These are phyloP conservation scores for Ceratocystis lukuohia DNA, from an alignment of 2,329 filamentous ascomycete species.

Conservation along the genomic window DNA sequence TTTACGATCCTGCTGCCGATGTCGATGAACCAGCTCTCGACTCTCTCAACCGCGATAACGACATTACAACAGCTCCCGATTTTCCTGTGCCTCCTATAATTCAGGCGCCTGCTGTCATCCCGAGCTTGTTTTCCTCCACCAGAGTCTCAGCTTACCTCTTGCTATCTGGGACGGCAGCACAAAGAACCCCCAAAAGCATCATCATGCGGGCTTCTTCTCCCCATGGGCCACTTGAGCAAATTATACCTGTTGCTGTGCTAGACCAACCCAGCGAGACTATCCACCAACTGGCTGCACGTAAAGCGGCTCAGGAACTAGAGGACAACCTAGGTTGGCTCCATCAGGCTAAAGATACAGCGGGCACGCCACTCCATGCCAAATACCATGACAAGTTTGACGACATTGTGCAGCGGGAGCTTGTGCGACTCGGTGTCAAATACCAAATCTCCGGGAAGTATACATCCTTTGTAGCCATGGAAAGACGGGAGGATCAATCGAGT, in stretches of 20 bases:
- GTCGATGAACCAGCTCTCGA: constrained; percentile 29
- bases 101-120: constrained; percentile 51
- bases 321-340: constrained; percentile 54
- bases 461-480: constrained; percentile 56
- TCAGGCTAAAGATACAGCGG: constrained; percentile 34
- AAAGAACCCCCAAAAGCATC: constrained; percentile 37
- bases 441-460: constrained; percentile 58
- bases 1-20: constrained; percentile 41
- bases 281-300: constrained; percentile 57
- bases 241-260: constrained; percentile 46
- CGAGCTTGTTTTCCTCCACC: constrained; percentile 52
- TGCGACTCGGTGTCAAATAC: constrained; percentile 50
- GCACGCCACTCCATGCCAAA: constrained; percentile 33
- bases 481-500: constrained; percentile 22
- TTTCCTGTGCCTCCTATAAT: constrained; percentile 43
- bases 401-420: constrained; percentile 51
- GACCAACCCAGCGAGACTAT: constrained; percentile 39
- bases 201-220: constrained; percentile 41
- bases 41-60: constrained; percentile 19
- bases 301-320: constrained; percentile 55
- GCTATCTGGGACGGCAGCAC: constrained; percentile 36
- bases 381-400: constrained; percentile 40
- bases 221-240: constrained; percentile 44
- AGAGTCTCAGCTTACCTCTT: constrained; percentile 54
- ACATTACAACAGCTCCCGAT: constrained; percentile 39